Base-by-base conservation (phyloP, 1,284 basidiomycete genomes). In the Microbotryum violaceum region DNA sequence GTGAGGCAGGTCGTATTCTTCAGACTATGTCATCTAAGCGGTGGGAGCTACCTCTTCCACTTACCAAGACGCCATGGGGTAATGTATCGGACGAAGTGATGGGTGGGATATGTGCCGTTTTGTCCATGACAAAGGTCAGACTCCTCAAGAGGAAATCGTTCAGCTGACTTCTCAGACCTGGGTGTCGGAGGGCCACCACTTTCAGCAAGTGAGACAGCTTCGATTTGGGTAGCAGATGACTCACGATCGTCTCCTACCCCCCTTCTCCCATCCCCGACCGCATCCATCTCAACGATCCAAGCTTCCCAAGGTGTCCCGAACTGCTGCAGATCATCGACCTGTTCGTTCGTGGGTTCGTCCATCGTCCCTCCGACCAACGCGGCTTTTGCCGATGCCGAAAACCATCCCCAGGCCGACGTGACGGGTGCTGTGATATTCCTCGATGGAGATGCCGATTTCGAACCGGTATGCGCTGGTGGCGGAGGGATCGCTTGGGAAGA, bases 121-220 rank as follows among this genome's bases (percentile, higher is more conserved):
- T 55, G 29, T 47, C 46, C 56, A 63, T 57, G 0, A 45, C 49
- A 23, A 65, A 67, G 20, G 49, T 54, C 21, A 67, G 49, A 8
- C 51, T 45, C 7, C 63, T 61, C 2, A 67, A 51, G 4, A 65
- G 52, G 25, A 67, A 67, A 47, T 67, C 66, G 59, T 65, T 59
- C 9, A 67, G 61, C 46, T 67, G 63, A 1, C 58, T 44, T 18
- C 63, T 63, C 1, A 65, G 50, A 23, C 55, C 65, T 66, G 60
- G 21, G 7, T 31, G 6, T 21, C 9, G 37, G 46, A 31, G 31
- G 9, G 27, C n/a, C 31, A 42, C 18, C 31, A 51, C 16, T 3
- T 42, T n/a, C 31, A 49, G 20, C 12, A 10, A 5, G 29, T 10
- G 10, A 10, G 10, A 4, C 20, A 12, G 8, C 46, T 12, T 8